Evolutionary conservation across 169 alveolate species (phyloP).

Genomic region (Amoebophrya sp.): DNA sequence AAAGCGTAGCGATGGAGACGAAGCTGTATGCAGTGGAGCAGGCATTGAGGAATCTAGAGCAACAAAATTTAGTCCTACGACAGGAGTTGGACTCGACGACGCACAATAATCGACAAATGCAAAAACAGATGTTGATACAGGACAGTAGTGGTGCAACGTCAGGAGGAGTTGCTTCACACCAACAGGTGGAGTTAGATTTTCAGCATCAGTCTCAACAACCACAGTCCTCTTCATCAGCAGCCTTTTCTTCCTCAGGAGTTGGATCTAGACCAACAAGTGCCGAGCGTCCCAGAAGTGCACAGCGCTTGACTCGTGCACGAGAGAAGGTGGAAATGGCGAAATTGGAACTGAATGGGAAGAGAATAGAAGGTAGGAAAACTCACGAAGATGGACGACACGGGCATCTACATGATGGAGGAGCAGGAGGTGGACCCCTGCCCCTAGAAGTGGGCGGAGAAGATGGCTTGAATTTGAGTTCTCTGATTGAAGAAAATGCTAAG

Average conservation of each 20-base stretch:
- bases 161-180: too few relatives aligned
- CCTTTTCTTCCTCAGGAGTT: neutral
- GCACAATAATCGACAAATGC: too few relatives aligned
- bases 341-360: neutral
- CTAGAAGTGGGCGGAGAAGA: too few relatives aligned
- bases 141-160: neutral
- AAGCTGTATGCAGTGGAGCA: slow-evolving; percentile 10
- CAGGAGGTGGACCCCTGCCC: neutral
- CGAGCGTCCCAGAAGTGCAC: too few relatives aligned
- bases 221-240: neutral
- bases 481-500: too few relatives aligned
- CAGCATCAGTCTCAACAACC: too few relatives aligned
- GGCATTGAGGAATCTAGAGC: neutral
- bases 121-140: neutral
- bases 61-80: neutral
- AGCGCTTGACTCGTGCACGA: neutral
- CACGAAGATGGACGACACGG: too few relatives aligned
- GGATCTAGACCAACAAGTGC: too few relatives aligned
- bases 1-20: too few relatives aligned
- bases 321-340: neutral
- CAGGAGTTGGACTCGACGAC: neutral
- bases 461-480: too few relatives aligned
- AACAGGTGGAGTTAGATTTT: too few relatives aligned
- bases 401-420: neutral
- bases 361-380: too few relatives aligned